phyloP scores from a whole-genome alignment of 495 filamentous ascomycete species.

The Penicillium riverlandense region DNA sequence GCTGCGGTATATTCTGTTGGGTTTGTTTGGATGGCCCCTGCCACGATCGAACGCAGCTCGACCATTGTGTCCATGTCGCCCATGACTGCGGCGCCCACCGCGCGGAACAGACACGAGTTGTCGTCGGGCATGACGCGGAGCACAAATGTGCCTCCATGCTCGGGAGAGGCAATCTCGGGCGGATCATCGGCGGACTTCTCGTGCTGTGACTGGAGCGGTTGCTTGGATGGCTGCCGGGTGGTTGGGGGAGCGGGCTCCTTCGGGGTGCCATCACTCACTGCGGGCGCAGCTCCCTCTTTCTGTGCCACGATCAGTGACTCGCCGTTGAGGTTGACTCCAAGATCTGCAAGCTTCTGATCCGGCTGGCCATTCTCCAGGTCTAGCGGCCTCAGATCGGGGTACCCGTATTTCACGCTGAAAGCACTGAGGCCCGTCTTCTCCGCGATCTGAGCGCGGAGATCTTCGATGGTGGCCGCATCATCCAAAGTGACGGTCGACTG shows the following conservation, averaged over 20 bases:
- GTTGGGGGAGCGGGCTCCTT: conserved; percentile 11
- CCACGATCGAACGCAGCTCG: conserved; percentile 73
- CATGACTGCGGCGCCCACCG: conserved; percentile 71
- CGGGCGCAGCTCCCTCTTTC: conserved; percentile 22
- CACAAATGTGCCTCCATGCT: conserved; percentile 59
- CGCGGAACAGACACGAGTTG: conserved; percentile 91
- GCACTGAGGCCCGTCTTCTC: conserved; percentile 41
- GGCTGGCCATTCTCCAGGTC: conserved; percentile 44
- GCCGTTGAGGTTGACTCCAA: conserved; percentile 65
- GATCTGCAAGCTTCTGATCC: conserved; percentile 41
- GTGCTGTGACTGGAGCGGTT: conserved; percentile 8
- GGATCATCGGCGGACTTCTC: conserved; percentile 43
- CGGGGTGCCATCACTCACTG: conserved; percentile 10
- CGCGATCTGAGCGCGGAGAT: conserved; percentile 50
- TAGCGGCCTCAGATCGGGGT: conserved; percentile 64
- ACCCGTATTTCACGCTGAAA: conserved; percentile 83
- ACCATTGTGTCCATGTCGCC: conserved; percentile 64
- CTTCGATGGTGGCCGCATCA: conserved; percentile 56
- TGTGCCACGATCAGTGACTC: conserved; percentile 70
- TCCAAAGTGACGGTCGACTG: conserved; percentile 55
- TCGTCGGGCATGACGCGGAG: conserved; percentile 96
- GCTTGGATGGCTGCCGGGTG: conserved; percentile 2
- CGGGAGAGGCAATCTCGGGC: conserved; percentile 59
- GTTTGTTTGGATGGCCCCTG: conserved; percentile 68
- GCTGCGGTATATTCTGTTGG: conserved; percentile 64